These are phyloP conservation scores for Novakomyces olei DNA, from an alignment of 805 yeast genomes.

Conservation along the genomic window DNA sequence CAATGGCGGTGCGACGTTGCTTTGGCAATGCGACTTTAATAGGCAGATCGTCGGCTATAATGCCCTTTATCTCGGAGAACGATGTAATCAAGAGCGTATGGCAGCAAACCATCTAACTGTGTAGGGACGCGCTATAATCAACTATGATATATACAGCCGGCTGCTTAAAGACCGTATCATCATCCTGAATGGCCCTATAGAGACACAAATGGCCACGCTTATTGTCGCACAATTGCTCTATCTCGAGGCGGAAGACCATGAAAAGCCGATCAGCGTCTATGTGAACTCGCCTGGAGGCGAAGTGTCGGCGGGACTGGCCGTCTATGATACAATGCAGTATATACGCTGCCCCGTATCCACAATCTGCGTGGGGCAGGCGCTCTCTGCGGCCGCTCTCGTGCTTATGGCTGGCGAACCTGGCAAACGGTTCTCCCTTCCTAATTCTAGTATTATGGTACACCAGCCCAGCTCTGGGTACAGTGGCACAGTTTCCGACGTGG, in stretches of 20 bases:
- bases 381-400: conserved; percentile 17
- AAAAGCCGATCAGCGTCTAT: conserved; percentile 11
- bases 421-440: conserved; percentile 15
- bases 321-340: conserved; percentile 19
- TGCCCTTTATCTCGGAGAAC: no score
- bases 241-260: conserved; percentile 10
- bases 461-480: conserved; percentile 16
- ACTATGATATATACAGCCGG: conserved; percentile 10
- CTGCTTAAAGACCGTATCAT: conserved; percentile 14
- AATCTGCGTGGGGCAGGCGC: conserved; percentile 18
- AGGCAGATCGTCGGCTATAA: no score
- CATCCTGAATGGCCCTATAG: conserved; percentile 13
- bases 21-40: no score
- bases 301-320: conserved; percentile 17
- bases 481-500: conserved; percentile 14
- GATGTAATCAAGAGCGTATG: no score
- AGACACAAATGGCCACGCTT: conserved; percentile 11
- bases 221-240: conserved; percentile 14
- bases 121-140: neutral
- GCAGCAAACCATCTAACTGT: no score
- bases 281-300: conserved; percentile 18
- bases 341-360: conserved; percentile 16
- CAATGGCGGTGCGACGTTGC: no score
- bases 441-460: conserved; percentile 17
- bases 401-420: conserved; percentile 16